phyloP scores from a whole-genome alignment of 371 early-diverging fungal genomes.

The Batrachochytrium dendrobatidis region DNA sequence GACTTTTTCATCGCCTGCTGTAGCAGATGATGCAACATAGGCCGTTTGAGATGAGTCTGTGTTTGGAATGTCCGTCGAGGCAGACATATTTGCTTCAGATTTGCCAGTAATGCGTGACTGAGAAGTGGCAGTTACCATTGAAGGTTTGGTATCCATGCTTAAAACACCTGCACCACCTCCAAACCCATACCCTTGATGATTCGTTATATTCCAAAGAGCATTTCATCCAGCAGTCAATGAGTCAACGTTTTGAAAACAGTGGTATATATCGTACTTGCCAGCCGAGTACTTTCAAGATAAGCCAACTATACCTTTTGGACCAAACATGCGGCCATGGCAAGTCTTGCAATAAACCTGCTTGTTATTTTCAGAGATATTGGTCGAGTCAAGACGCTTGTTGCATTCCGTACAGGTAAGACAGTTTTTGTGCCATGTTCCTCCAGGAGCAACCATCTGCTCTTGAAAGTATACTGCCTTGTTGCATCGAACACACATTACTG shows the following conservation, averaged over 20 bases:
- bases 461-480: conserved; percentile 40
- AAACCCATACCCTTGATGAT: conserved; percentile 39
- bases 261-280: too few species aligned
- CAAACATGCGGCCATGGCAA: conserved; percentile 39
- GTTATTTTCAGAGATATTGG: conserved; percentile 34
- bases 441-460: conserved; percentile 20
- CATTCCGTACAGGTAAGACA: conserved; percentile 40
- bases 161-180: conserved; percentile 28
- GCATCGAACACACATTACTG: conserved; percentile 52
- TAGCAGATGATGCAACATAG: neutral
- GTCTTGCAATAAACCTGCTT: conserved; percentile 42
- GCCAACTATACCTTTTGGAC: conserved; percentile 28
- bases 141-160: conserved; percentile 19
- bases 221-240: too few species aligned
- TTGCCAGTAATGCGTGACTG: too few species aligned
- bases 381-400: conserved; percentile 38
- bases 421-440: conserved; percentile 29
- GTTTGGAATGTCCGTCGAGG: too few species aligned
- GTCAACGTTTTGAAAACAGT: too few species aligned
- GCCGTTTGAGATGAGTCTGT: neutral
- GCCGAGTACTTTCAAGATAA: too few species aligned
- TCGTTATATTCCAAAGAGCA: conserved; percentile 12
- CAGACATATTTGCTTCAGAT: too few species aligned
- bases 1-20: neutral
- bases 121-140: too few species aligned